phyloP scores from a whole-genome alignment of 1,284 basidiomycete species.

The Ceratobasidium sp. region DNA sequence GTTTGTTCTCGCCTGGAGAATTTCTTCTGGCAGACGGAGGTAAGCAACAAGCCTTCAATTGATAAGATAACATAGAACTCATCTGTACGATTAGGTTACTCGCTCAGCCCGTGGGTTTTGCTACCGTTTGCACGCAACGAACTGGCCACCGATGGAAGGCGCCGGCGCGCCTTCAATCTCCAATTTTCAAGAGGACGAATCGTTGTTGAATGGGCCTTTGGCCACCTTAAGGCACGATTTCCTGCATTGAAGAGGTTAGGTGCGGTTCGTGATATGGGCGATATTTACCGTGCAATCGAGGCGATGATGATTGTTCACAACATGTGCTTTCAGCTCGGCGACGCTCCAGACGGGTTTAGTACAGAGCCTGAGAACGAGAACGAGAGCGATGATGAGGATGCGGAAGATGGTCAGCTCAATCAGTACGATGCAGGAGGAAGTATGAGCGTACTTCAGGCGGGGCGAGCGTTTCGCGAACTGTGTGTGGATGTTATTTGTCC shows the following conservation, averaged over 20 bases:
- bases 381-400: not conserved
- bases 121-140: conserved; percentile 2
- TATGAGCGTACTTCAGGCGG: not conserved
- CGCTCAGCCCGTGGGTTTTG: not conserved
- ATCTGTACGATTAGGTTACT: not conserved
- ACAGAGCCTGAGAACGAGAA: not conserved
- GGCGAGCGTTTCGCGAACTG: not conserved
- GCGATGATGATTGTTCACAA: conserved; percentile 22
- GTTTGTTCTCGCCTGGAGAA: not conserved
- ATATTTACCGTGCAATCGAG: conserved; percentile 14
- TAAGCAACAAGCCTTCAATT: not conserved
- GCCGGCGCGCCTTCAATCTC: not conserved
- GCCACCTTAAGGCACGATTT: not conserved
- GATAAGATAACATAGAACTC: not conserved
- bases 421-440: not conserved
- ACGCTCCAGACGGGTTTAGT: conserved; percentile 1
- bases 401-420: not conserved
- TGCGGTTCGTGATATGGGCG: not conserved
- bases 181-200: not conserved
- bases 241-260: conserved; percentile 8
- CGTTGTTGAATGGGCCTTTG: conserved; percentile 10
- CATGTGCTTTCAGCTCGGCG: conserved; percentile 7
- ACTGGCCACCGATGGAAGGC: not conserved
- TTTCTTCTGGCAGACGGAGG: conserved; percentile 27
- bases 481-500: conserved; percentile 17